A percentile compares a stretch with the other conserved stretches of the same genome.
Evolutionary conservation across 139 green algal genomes (phyloP).

Genomic region (Coccomyxa sp.): DNA sequence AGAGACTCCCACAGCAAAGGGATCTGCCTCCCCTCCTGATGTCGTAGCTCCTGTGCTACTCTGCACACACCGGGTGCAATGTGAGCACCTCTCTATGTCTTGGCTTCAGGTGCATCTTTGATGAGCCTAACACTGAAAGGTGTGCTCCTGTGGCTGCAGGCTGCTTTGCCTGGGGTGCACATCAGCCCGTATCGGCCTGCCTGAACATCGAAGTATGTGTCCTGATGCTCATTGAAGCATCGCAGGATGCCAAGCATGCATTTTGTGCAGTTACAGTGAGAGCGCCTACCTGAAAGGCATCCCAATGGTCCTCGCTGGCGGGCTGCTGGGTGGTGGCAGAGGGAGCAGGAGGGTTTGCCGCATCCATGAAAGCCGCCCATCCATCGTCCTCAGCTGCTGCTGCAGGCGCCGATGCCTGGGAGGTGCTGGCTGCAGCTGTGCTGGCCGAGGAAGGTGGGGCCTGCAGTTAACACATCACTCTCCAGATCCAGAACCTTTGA

Average conservation of each 20-base stretch:
- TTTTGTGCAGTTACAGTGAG: no score
- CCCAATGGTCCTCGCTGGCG: slow-evolving; percentile 9
- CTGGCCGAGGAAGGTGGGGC: background rate
- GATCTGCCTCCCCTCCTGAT: no score
- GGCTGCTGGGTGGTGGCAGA: background rate
- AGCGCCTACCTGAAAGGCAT: slow-evolving; percentile 11
- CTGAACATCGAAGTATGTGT: background rate
- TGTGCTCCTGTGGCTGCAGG: background rate
- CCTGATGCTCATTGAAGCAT: background rate
- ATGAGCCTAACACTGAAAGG: background rate
- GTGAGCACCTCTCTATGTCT: no score
- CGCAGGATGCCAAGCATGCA: background rate
- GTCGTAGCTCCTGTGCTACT: no score
- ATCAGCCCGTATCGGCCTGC: background rate
- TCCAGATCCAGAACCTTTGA: no score
- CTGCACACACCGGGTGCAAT: no score
- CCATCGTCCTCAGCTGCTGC: background rate
- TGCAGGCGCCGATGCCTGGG: background rate
- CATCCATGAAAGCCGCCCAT: slow-evolving; percentile 15
- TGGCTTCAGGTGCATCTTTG: background rate
- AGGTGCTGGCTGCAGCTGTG: background rate
- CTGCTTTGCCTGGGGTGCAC: background rate
- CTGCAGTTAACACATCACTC: background rate
- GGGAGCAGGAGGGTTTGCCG: background rate
- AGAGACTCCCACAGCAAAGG: slow-evolving; percentile 5